Evolutionary conservation across 768 basidiomycete species (phyloP).

Genomic region (Pulveroboletus sp.): DNA sequence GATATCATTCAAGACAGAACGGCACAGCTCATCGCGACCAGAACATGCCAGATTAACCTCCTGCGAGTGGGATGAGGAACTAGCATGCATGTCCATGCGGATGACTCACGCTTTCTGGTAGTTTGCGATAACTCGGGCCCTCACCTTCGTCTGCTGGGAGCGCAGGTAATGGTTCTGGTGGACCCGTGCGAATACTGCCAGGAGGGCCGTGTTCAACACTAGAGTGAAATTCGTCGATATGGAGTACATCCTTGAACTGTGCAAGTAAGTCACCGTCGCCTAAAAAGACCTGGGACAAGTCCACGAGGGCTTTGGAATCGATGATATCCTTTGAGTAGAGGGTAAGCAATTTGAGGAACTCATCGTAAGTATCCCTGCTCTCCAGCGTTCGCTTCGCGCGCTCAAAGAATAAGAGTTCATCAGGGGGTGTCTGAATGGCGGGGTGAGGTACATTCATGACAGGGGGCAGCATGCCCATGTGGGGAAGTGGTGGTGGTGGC

Average conservation of each 20-base stretch:
- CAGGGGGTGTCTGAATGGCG: conserved; percentile 41
- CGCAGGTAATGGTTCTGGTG: conserved; percentile 73
- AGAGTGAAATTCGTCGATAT: conserved; percentile 65
- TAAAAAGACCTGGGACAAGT: conserved; percentile 76
- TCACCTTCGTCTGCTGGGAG: conserved; percentile 78
- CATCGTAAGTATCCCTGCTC: conserved; percentile 76
- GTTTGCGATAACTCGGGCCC: conserved; percentile 89
- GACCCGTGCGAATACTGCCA: conserved; percentile 70
- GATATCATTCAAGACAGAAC: conserved; percentile 92
- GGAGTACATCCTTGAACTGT: conserved; percentile 84
- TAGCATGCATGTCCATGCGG: background rate
- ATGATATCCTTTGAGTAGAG: conserved; percentile 91
- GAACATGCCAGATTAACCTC: conserved; percentile 90
- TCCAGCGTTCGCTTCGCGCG: conserved; percentile 80
- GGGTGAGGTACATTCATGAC: conserved; percentile 26
- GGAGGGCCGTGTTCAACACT: conserved; percentile 66
- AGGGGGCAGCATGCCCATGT: conserved; percentile 24
- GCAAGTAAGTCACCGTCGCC: conserved; percentile 73
- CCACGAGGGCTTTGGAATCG: conserved; percentile 75
- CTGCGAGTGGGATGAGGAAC: conserved; percentile 37
- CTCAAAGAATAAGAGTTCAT: conserved; percentile 92
- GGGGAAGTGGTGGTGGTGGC: conserved; percentile 25
- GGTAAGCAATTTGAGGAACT: conserved; percentile 90
- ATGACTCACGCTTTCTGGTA: conserved; percentile 78
- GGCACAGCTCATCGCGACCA: conserved; percentile 88